phyloP scores from a whole-genome alignment of 78 protist species.

The Cavenderia fasciculata region DNA sequence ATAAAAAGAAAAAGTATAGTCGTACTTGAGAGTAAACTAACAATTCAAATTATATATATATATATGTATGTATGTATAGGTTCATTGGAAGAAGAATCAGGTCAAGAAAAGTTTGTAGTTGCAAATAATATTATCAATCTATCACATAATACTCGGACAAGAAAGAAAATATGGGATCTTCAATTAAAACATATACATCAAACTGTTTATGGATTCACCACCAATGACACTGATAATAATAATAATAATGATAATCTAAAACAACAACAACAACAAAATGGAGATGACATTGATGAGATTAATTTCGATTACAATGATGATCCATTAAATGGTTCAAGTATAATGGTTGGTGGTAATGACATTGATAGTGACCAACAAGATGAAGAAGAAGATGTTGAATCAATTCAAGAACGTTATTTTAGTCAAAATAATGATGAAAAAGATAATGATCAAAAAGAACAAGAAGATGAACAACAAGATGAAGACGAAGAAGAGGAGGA shows the following conservation, averaged over 20 bases:
- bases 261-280: neutral
- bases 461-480: neutral
- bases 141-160: neutral
- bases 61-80: neutral
- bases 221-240: neutral
- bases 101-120: neutral
- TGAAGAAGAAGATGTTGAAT: neutral
- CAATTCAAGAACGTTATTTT: neutral
- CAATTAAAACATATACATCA: neutral
- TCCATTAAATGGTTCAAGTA: neutral
- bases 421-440: neutral
- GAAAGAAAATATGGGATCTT: neutral
- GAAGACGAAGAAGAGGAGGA: neutral
- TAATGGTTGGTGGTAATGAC: neutral
- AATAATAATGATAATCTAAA: neutral
- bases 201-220: neutral
- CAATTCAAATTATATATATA: neutral
- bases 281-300: neutral
- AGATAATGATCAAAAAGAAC: neutral
- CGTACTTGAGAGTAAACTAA: neutral
- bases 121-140: neutral
- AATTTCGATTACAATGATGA: neutral
- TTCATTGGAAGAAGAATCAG: neutral
- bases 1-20: no score
- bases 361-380: neutral